Percentiles rank a stretch among this genome's conserved stretches.
phyloP scores from a whole-genome alignment of 305 asterid species.

The Plantago coronopus region DNA sequence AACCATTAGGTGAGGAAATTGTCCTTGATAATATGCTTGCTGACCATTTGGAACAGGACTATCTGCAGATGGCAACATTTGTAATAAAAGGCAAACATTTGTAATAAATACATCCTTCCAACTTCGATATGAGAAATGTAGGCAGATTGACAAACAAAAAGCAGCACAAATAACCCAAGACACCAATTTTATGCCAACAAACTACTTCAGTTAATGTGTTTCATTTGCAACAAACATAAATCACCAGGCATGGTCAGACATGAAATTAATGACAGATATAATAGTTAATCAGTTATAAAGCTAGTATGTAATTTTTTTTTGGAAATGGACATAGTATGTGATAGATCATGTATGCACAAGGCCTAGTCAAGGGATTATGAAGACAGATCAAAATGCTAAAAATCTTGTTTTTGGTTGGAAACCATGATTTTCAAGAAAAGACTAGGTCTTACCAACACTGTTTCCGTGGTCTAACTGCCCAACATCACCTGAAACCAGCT shows the following conservation, averaged over 20 bases:
- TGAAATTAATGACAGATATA: conserved; percentile 8
- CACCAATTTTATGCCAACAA: neutral
- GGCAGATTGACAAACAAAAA: neutral
- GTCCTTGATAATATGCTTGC: conserved; percentile 66
- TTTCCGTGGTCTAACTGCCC: conserved; percentile 38
- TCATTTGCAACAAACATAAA: conserved; percentile 5
- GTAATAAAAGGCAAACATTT: conserved; percentile 25
- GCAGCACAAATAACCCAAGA: neutral
- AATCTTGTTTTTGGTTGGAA: neutral
- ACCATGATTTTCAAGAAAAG: neutral
- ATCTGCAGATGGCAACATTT: conserved; percentile 38
- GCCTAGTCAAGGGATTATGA: conserved; percentile 4
- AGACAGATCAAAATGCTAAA: neutral
- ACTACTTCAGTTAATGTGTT: conserved; percentile 5
- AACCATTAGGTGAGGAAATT: conserved; percentile 59
- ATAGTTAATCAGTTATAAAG: too few species aligned
- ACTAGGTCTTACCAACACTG: conserved; percentile 41
- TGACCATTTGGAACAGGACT: conserved; percentile 46
- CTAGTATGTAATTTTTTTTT: too few species aligned
- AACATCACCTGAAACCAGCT: conserved; percentile 41
- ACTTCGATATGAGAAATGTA: conserved; percentile 3
- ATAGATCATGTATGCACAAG: too few species aligned
- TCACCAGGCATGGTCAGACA: conserved; percentile 8
- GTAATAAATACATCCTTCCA: conserved; percentile 15
- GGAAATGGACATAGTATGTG: too few species aligned